These are phyloP conservation scores for Tetrahymena borealis DNA, from an alignment of 73 alveolate genomes.

Conservation along the genomic window DNA sequence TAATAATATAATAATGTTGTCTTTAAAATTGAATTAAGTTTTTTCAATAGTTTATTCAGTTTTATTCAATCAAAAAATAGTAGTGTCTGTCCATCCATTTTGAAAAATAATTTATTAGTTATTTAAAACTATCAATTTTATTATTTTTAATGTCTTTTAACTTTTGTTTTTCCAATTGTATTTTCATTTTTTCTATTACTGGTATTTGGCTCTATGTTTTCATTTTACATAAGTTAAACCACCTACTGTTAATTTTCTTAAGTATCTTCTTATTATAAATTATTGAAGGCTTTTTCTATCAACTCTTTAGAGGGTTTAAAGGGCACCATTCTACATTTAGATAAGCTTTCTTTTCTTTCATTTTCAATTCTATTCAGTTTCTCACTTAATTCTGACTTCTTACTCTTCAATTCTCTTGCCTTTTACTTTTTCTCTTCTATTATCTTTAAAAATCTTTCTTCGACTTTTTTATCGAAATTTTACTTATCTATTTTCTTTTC, in stretches of 20 bases:
- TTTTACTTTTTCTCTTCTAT: background rate
- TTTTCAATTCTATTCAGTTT: background rate
- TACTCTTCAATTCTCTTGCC: background rate
- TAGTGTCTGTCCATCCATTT: no score
- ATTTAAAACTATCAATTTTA: no score
- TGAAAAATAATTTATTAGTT: no score
- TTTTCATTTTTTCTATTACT: no score
- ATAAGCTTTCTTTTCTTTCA: background rate
- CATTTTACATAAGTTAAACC: background rate
- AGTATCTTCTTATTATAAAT: background rate
- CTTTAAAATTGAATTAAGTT: no score
- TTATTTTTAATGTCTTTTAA: no score
- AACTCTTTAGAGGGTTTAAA: background rate
- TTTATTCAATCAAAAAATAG: no score
- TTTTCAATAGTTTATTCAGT: no score
- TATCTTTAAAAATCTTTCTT: background rate
- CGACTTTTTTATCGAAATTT: background rate
- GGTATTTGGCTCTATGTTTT: no score
- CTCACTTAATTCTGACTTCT: background rate
- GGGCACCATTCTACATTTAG: background rate
- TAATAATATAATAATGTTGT: no score
- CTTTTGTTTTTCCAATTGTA: no score
- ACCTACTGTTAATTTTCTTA: background rate
- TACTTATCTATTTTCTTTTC: background rate
- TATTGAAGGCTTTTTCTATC: background rate